These are phyloP conservation scores for Entonaema liquescens DNA, from an alignment of 495 filamentous ascomycete genomes.

Conservation along the genomic window DNA sequence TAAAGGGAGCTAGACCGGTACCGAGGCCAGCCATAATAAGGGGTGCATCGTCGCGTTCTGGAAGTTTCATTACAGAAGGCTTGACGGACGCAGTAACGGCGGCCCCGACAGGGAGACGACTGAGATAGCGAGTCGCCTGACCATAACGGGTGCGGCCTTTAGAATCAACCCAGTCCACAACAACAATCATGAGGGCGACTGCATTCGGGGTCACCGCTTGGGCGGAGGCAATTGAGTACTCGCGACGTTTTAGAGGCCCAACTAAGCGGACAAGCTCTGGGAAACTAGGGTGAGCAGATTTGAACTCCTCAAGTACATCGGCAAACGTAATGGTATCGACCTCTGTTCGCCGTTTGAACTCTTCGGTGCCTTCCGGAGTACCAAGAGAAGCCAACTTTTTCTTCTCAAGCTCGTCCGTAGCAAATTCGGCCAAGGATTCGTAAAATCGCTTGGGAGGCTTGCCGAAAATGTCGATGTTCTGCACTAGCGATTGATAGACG, in stretches of 20 bases:
- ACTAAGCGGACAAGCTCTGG: slow-evolving; percentile 91
- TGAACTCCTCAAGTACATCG: slow-evolving; percentile 87
- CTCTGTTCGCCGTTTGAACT: slow-evolving; percentile 94
- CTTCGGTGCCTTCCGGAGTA: slow-evolving; percentile 83
- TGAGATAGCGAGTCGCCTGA: slow-evolving; percentile 89
- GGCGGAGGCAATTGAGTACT: slow-evolving; percentile 97
- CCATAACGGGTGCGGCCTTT: slow-evolving; percentile 90
- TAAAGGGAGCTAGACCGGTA: slow-evolving; percentile 96
- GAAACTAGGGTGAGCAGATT: slow-evolving; percentile 87
- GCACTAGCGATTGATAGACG: slow-evolving; percentile 88
- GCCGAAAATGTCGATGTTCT: slow-evolving; percentile 97
- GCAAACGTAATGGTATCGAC: slow-evolving; percentile 93
- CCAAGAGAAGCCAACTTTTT: slow-evolving; percentile 78
- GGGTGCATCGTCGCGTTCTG: slow-evolving; percentile 81
- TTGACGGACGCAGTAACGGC: slow-evolving; percentile 91
- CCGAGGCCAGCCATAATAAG: slow-evolving; percentile 99
- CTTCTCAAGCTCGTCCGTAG: slow-evolving; percentile 82
- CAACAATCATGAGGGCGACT: slow-evolving; percentile 95
- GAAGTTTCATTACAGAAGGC: slow-evolving; percentile 96
- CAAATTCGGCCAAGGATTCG: slow-evolving; percentile 88
- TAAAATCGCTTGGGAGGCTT: slow-evolving; percentile 97
- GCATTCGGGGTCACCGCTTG: slow-evolving; percentile 88
- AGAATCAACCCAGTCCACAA: slow-evolving; percentile 92
- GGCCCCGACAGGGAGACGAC: slow-evolving; percentile 73
- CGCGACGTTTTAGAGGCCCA: slow-evolving; percentile 89